A percentile compares a stretch with the other conserved stretches of the same genome.
These are phyloP conservation scores for Begonia peltatifolia DNA, from an alignment of 306 rosid species.

Conservation along the genomic window DNA sequence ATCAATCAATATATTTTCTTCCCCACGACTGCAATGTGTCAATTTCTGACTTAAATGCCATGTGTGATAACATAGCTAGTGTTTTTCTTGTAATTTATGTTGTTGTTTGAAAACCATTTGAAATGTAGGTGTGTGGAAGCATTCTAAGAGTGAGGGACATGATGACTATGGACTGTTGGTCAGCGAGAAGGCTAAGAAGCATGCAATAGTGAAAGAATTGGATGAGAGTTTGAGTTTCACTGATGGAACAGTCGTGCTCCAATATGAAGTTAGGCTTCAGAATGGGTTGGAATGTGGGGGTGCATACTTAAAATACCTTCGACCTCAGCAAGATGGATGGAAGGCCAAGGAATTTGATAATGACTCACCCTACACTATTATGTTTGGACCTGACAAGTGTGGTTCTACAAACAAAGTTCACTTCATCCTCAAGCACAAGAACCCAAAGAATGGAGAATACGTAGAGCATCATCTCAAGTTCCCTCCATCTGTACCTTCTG, in stretches of 20 bases:
- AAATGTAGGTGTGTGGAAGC: slow-evolving; percentile 78
- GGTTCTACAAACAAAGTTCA: slow-evolving; percentile 97
- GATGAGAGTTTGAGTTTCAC: slow-evolving; percentile 44
- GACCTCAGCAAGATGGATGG: slow-evolving; percentile 88
- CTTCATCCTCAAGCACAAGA: slow-evolving; percentile 89
- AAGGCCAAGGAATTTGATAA: slow-evolving; percentile 61
- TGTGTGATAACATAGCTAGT: no score
- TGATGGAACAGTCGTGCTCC: slow-evolving; percentile 73
- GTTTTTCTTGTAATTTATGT: no score
- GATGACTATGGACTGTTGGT: slow-evolving; percentile 87
- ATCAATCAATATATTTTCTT: no score
- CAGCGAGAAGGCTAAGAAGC: slow-evolving; percentile 76
- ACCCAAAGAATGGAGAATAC: slow-evolving; percentile 68
- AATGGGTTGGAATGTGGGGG: slow-evolving; percentile 99
- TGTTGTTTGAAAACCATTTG: not conserved
- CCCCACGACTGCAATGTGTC: no score
- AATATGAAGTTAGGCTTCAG: slow-evolving; percentile 80
- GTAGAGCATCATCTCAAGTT: slow-evolving; percentile 82
- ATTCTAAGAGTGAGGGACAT: slow-evolving; percentile 85
- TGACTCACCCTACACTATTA: slow-evolving; percentile 70
- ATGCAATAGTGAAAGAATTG: slow-evolving; percentile 74
- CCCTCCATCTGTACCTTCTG: slow-evolving; percentile 82
- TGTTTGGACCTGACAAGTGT: slow-evolving; percentile 98
- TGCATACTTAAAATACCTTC: slow-evolving; percentile 84
- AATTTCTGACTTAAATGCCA: no score